These are phyloP conservation scores for Fraxinus velutina DNA, from an alignment of 305 asterid species.

Conservation along the genomic window DNA sequence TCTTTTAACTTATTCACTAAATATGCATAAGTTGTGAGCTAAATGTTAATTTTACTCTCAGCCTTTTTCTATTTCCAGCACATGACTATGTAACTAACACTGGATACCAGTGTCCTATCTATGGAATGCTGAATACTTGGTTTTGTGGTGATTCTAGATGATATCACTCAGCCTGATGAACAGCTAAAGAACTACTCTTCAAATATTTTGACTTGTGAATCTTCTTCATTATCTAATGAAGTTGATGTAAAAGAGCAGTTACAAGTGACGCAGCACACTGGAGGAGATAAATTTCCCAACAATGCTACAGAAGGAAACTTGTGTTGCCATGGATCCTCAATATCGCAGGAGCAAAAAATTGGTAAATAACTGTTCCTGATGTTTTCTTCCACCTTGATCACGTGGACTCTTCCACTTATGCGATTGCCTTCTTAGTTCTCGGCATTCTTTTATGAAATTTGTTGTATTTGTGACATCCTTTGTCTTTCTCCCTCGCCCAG, in stretches of 20 bases:
- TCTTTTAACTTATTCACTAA: not conserved
- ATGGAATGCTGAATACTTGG: slow-evolving; percentile 29
- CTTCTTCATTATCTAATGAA: slow-evolving; percentile 38
- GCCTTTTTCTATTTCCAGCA: not conserved
- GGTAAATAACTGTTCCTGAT: slow-evolving; percentile 40
- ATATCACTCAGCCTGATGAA: slow-evolving; percentile 69
- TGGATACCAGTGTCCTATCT: slow-evolving; percentile 6
- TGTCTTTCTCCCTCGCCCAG: slow-evolving; percentile 8
- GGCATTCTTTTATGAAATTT: slow-evolving; percentile 7
- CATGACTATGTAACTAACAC: slow-evolving; percentile 13
- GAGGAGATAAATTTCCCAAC: slow-evolving; percentile 27
- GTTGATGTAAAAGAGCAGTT: slow-evolving; percentile 28
- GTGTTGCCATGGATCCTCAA: slow-evolving; percentile 25
- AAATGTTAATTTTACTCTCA: not conserved
- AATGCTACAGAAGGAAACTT: slow-evolving; percentile 26
- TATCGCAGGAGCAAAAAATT: slow-evolving; percentile 35
- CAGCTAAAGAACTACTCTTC: slow-evolving; percentile 31
- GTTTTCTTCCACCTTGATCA: slow-evolving; percentile 12
- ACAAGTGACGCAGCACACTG: slow-evolving; percentile 28
- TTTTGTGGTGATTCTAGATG: slow-evolving; percentile 59
- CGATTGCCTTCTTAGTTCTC: slow-evolving; percentile 5
- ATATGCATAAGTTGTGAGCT: not conserved
- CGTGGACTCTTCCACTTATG: slow-evolving; percentile 6
- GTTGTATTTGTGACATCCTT: slow-evolving; percentile 3
- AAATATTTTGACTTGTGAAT: slow-evolving; percentile 29